Evolutionary conservation across 148 eudicot species (phyloP).

Genomic region (Rhododendron ovatum): DNA sequence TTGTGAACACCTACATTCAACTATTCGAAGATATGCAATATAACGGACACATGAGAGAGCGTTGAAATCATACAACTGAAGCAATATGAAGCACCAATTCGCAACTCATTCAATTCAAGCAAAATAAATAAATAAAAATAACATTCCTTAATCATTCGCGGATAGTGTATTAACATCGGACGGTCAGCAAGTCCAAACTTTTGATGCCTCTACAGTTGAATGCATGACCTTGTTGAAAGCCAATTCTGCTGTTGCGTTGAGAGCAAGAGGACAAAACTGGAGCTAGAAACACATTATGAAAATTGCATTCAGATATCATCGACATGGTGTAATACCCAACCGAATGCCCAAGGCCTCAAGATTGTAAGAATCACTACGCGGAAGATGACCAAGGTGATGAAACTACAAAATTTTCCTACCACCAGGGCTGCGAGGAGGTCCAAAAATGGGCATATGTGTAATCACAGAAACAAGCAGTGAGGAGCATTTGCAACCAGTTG

Average conservation of each 20-base stretch:
- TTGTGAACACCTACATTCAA: not conserved
- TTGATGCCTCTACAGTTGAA: not conserved
- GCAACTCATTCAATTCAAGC: not conserved
- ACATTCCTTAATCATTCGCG: not conserved
- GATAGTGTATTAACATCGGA: not conserved
- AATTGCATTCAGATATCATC: not conserved
- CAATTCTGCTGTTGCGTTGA: not conserved
- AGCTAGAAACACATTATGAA: not conserved
- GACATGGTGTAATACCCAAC: constrained; percentile 1
- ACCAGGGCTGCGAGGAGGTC: not conserved
- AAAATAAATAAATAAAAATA: not conserved
- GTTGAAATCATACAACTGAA: no score
- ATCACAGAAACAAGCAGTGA: not conserved
- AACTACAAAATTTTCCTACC: constrained; percentile 13
- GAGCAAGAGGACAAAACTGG: not conserved
- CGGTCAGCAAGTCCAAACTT: not conserved
- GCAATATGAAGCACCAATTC: not conserved
- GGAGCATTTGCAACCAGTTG: constrained; percentile 5
- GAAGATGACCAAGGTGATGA: not conserved
- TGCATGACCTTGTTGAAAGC: not conserved
- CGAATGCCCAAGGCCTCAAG: not conserved
- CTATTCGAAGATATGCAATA: not conserved
- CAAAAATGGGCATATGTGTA: not conserved
- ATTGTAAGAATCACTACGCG: constrained; percentile 8
- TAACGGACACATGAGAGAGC: not conserved